phyloP scores from a whole-genome alignment of 2,329 filamentous ascomycete species.

The Periconia sp. region DNA sequence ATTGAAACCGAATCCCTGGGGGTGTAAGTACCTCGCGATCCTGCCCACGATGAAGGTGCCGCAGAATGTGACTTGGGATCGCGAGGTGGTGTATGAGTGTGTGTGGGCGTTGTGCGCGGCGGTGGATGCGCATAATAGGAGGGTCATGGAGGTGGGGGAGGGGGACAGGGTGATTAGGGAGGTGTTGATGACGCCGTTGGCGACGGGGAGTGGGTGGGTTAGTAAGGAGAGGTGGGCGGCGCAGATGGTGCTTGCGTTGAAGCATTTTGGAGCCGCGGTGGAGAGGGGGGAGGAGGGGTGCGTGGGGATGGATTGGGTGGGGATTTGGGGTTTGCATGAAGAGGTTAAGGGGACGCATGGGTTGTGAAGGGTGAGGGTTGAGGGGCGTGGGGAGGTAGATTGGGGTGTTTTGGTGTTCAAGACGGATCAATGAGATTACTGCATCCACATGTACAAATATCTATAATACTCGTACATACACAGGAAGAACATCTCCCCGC shows the following conservation, averaged over 20 bases:
- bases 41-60: constrained; percentile 59
- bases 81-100: constrained; percentile 58
- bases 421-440: too few relatives aligned
- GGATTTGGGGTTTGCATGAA: not conserved
- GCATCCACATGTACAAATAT: too few relatives aligned
- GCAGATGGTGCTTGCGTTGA: constrained; percentile 55
- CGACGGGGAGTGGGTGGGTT: constrained; percentile 52
- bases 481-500: too few relatives aligned
- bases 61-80: constrained; percentile 50
- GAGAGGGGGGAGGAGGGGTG: constrained; percentile 48
- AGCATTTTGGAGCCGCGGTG: constrained; percentile 54
- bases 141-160: not conserved
- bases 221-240: constrained; percentile 53
- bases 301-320: constrained; percentile 22
- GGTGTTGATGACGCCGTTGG: constrained; percentile 57
- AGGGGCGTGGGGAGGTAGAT: too few relatives aligned
- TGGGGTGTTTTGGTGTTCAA: too few relatives aligned
- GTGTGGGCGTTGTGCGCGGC: constrained; percentile 55
- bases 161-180: constrained; percentile 37
- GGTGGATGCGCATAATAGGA: constrained; percentile 52
- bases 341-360: constrained; percentile 7
- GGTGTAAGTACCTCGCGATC: constrained; percentile 49
- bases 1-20: constrained; percentile 40
- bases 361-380: not conserved
- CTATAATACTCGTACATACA: too few relatives aligned